Percentiles rank a stretch among this genome's conserved stretches.
Conservation (phyloP, 2,329 filamentous ascomycete genomes). For the Colletotrichum magnum region DNA sequence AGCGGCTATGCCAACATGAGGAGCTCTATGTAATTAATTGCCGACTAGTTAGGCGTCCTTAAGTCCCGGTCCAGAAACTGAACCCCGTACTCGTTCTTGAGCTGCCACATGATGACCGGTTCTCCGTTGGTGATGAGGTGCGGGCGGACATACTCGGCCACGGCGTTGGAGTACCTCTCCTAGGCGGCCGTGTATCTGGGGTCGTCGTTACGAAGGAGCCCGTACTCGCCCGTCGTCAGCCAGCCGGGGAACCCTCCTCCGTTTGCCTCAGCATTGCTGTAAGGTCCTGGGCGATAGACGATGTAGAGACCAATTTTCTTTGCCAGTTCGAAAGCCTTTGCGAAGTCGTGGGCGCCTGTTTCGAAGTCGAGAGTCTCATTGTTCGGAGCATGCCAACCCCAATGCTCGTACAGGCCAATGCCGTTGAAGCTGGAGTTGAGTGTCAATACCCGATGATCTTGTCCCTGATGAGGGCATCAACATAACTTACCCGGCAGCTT, state of each 20-base stretch:
- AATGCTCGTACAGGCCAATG: slow-evolving; percentile 1
- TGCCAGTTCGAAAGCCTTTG: slow-evolving; percentile 70
- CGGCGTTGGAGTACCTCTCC: slow-evolving; percentile 56
- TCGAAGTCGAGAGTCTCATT: slow-evolving; percentile 3
- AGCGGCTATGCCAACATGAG: too few species aligned
- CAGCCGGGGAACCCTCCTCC: slow-evolving; percentile 82
- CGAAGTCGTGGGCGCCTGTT: neutral
- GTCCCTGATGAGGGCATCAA: neutral
- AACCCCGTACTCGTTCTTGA: slow-evolving; percentile 76
- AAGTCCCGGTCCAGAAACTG: slow-evolving; percentile 74
- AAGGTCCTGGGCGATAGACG: slow-evolving; percentile 74
- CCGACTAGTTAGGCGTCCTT: slow-evolving; percentile 69
- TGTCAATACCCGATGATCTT: too few species aligned
- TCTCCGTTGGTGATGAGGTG: slow-evolving; percentile 81
- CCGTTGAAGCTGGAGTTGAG: slow-evolving; percentile 42
- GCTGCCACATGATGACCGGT: slow-evolving; percentile 78
- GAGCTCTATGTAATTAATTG: slow-evolving; percentile 1
- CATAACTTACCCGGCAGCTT: neutral
- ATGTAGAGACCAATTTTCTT: slow-evolving; percentile 77
- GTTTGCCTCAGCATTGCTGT: slow-evolving; percentile 79
- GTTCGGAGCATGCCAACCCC: slow-evolving; percentile 11
- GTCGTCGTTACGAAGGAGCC: neutral
- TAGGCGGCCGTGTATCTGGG: slow-evolving; percentile 47
- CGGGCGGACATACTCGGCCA: slow-evolving; percentile 64
- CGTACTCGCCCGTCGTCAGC: slow-evolving; percentile 54